Evolutionary conservation across 352 stramenopile genomes (phyloP).

Genomic region (Pythium utonaiense): DNA sequence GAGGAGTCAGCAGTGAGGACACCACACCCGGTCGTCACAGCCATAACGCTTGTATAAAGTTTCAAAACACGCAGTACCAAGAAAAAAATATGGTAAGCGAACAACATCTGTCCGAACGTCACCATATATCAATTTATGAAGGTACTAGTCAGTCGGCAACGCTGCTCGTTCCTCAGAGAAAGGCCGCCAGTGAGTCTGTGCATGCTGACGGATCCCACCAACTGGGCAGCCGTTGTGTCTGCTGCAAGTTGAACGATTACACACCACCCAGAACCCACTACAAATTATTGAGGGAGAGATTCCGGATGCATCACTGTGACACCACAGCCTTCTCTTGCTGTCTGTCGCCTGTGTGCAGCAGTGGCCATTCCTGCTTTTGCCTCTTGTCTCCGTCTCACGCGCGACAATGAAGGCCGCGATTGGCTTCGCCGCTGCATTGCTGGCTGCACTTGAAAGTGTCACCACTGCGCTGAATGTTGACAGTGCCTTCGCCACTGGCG

Average conservation of each 20-base stretch:
- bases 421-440: neutral
- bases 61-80: neutral
- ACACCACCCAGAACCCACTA: too few species aligned
- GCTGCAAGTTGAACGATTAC: too few species aligned
- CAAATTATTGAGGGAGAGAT: too few species aligned
- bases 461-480: neutral
- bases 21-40: too few species aligned
- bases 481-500: neutral
- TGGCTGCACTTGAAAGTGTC: neutral
- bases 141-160: neutral
- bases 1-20: conserved; percentile 3
- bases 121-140: neutral
- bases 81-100: too few species aligned
- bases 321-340: too few species aligned
- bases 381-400: neutral
- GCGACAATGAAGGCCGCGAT: neutral
- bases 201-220: neutral
- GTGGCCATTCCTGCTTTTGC: neutral
- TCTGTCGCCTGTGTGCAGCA: too few species aligned
- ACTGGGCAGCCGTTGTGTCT: too few species aligned
- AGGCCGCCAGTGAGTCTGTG: too few species aligned
- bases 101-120: too few species aligned
- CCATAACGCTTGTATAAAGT: too few species aligned
- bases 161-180: neutral
- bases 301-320: too few species aligned